Base-by-base conservation (phyloP, 2,329 filamentous ascomycete species). In the Aspergillus sp. region DNA sequence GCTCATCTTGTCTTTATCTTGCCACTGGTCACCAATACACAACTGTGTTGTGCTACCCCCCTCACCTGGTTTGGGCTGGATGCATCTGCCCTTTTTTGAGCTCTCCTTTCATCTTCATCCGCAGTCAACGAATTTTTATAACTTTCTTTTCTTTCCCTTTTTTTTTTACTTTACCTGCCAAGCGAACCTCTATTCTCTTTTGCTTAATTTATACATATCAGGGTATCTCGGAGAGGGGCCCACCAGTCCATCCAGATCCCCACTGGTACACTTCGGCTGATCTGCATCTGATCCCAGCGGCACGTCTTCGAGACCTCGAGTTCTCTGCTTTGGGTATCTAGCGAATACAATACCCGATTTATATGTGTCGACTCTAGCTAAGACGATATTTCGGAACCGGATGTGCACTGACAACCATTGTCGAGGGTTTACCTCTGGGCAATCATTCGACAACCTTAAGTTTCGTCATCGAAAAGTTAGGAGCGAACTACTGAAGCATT, bases 31-130 rank as follows among this genome's bases (percentile, higher is more conserved):
- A 11, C 13, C 22, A 34, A 9, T 15, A n/a, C 45, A 27, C 24
- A 24, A 15, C n/a, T 20, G 27, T 48, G 27, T 27, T 46, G 44
- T 30, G 44, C 20, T 30, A 24, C 40, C 27, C 45, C 9, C 30
- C 51, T 53, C 51, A 53, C 51, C 41, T 53, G 51, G 42, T 53
- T 34, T 46, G 30, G 51, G 42, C 46, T 34, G 37, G 30, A 12
- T 11, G 22, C 27, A 20, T n/a, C 20, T 27, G n/a, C 24, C 15
- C 5, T 22, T 42, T 37, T 51, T n/a, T 33, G 27, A 27, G 6
- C n/a, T 50, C 40, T 22, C 33, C 17, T 20, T 20, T 50, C 40
- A 33, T 37, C 17, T 20, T 20, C 9, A 33, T 41, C 4, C 19
- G 15, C 34, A 30, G n/a, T 41, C 20, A 33, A 41, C 33, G 20